Conservation (phyloP, 768 basidiomycete species). For the Leccinum truebloodii region DNA sequence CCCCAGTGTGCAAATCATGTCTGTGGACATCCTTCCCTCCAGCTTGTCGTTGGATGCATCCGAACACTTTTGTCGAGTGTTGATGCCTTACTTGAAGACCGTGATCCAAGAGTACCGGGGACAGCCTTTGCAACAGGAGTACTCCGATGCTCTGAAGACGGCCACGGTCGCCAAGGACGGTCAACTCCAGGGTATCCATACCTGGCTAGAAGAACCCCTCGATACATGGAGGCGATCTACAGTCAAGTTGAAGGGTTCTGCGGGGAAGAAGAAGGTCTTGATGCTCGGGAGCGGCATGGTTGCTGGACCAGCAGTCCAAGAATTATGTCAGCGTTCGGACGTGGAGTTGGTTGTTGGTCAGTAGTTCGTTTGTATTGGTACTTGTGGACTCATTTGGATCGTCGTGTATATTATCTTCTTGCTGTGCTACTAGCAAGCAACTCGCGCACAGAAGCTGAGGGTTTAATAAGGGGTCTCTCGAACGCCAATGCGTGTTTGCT, state of each 20-base stretch:
- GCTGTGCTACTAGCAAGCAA: slow-evolving; percentile 63
- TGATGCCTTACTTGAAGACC: slow-evolving; percentile 67
- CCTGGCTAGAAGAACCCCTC: slow-evolving; percentile 59
- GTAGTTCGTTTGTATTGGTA: slow-evolving; percentile 30
- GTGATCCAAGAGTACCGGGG: slow-evolving; percentile 48
- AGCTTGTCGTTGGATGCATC: slow-evolving; percentile 84
- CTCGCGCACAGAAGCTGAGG: slow-evolving; percentile 55
- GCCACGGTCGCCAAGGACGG: slow-evolving; percentile 75
- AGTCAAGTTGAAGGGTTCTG: slow-evolving; percentile 1
- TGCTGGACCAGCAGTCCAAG: slow-evolving; percentile 82
- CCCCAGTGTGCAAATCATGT: slow-evolving; percentile 75
- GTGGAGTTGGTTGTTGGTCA: slow-evolving; percentile 76
- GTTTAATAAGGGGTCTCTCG: slow-evolving; percentile 41
- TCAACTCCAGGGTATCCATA: slow-evolving; percentile 49
- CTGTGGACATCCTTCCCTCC: slow-evolving; percentile 89
- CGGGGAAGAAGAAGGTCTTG: slow-evolving; percentile 63
- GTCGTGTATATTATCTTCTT: slow-evolving; percentile 8
- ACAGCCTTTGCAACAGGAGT: slow-evolving; percentile 28
- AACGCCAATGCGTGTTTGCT: slow-evolving; percentile 59
- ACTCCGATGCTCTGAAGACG: slow-evolving; percentile 49
- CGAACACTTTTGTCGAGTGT: slow-evolving; percentile 63
- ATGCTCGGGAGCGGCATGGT: slow-evolving; percentile 96
- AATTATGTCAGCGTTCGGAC: slow-evolving; percentile 62
- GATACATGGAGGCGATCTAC: slow-evolving; percentile 38
- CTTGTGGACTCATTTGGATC: slow-evolving; percentile 19